These are phyloP conservation scores for Pythium brassicae DNA, from an alignment of 352 stramenopile genomes.

Conservation along the genomic window DNA sequence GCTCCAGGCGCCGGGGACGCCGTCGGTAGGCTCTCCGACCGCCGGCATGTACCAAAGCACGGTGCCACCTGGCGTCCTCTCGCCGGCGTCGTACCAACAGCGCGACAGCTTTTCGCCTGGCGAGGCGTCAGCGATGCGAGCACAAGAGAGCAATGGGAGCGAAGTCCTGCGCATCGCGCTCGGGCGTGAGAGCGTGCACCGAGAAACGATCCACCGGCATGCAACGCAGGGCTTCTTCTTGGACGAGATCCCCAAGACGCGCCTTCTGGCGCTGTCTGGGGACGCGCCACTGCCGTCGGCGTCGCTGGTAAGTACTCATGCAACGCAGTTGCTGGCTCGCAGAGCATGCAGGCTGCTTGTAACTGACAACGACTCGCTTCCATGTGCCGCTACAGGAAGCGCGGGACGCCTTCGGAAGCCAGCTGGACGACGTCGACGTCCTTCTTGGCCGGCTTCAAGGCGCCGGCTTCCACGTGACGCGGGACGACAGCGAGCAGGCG, in stretches of 20 bases:
- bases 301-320: background rate
- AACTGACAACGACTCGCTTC: background rate
- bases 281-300: conserved; percentile 3
- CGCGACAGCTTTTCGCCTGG: conserved; percentile 48
- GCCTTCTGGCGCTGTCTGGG: conserved; percentile 22
- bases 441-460: conserved; percentile 26
- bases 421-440: background rate
- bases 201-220: conserved; percentile 41
- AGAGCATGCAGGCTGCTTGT: no score
- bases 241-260: conserved; percentile 36
- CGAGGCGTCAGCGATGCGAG: conserved; percentile 17
- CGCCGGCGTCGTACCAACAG: conserved; percentile 81
- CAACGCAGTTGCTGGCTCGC: background rate
- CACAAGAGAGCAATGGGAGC: conserved; percentile 36
- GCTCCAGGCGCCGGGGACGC: conserved; percentile 69
- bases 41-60: conserved; percentile 48
- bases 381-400: background rate
- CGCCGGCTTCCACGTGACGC: conserved; percentile 20
- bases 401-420: background rate
- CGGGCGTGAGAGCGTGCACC: conserved; percentile 62
- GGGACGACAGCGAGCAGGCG: conserved; percentile 39
- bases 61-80: conserved; percentile 42
- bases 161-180: conserved; percentile 75
- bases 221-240: conserved; percentile 10
- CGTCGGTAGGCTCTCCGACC: conserved; percentile 40